phyloP scores from a whole-genome alignment of 257 asterid species.

The Craterostigma plantagineum region DNA sequence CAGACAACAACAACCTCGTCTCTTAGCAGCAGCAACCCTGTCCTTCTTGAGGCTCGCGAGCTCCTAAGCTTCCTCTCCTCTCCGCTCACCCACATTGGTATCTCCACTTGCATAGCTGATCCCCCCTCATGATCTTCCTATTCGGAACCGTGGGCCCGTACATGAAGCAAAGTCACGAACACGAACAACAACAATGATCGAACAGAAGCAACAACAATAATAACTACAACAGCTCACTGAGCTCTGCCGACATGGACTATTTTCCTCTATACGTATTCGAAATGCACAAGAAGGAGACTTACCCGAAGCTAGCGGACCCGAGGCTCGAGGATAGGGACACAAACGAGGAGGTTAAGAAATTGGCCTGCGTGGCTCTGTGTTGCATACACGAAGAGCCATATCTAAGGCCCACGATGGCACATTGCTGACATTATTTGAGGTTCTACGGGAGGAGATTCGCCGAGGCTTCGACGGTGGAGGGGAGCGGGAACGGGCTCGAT shows the following conservation, averaged over 20 bases:
- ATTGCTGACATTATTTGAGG: slow-evolving; percentile 51
- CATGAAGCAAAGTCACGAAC: slow-evolving; percentile 13
- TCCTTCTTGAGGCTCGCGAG: no score
- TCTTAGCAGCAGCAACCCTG: no score
- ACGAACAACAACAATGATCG: no score
- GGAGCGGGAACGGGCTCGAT: slow-evolving; percentile 5
- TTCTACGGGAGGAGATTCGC: slow-evolving; percentile 66
- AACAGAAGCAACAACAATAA: slow-evolving; percentile 6
- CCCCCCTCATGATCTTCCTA: no score
- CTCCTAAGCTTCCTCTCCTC: no score
- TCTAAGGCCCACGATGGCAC: slow-evolving; percentile 55
- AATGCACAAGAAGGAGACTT: slow-evolving; percentile 57
- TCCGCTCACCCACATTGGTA: no score
- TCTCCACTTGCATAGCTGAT: no score
- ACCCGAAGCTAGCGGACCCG: slow-evolving; percentile 53
- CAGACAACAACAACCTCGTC: no score
- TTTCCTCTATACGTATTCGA: slow-evolving; percentile 60
- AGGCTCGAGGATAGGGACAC: slow-evolving; percentile 30
- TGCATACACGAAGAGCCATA: slow-evolving; percentile 72
- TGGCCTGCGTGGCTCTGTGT: slow-evolving; percentile 61
- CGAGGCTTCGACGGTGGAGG: slow-evolving; percentile 33
- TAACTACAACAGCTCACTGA: slow-evolving; percentile 13
- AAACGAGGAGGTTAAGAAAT: slow-evolving; percentile 43
- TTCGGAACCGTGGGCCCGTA: slow-evolving; percentile 32
- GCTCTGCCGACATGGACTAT: slow-evolving; percentile 17